Base-by-base conservation (phyloP, 2,329 filamentous ascomycete genomes). In the Didymella segeticola region DNA sequence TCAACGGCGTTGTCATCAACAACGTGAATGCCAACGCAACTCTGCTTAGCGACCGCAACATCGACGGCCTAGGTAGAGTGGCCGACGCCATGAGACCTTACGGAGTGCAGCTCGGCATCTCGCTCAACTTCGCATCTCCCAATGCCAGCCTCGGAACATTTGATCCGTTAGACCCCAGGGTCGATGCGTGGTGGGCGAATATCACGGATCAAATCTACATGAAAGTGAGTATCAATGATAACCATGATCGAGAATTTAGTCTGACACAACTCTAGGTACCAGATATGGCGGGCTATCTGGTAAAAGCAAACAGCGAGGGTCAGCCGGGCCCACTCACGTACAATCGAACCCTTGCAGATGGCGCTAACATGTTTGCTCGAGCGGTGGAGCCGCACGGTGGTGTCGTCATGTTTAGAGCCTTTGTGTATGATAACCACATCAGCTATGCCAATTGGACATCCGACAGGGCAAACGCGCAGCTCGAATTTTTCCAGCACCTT, bases 351-450 rank as follows among this genome's bases (percentile, higher is more conserved):
- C 78, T 90, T 0, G 80, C 87, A 2, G 79, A 89, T 23, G 87
- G 86, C 1, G 87, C 86, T 4, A 89, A 89, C 62, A 73, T 90
- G 50, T 90, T 90, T 60, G 87, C 87, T 72, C 97, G 86, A 62
- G 90, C 91, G 61, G 91, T 89, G 77, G 96, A 96, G 50, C 91
- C 91, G 77, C 96, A 98, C 42, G 95, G 95, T 73, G 92, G 92
- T 71, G 95, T 88, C 26, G 78, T 89, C 47, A 84, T 90, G 82
- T 90, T 88, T 75, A 82, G 88, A 1, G 87, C 88, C 1, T 90
- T 90, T 61, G 87, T 90, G 1, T 90, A 90, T 67, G 80, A 90
- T 63, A 75, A 81, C 36, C 73, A 77, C 7, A 70, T 87, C 56
- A 80, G 83, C 57, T 78, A 86, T 64, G 75, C 77, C 0, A 79